These are phyloP conservation scores for Bryoerythrophyllum caledonicum DNA, from an alignment of 225 moss, liverwort and hornwort genomes.

Conservation along the genomic window DNA sequence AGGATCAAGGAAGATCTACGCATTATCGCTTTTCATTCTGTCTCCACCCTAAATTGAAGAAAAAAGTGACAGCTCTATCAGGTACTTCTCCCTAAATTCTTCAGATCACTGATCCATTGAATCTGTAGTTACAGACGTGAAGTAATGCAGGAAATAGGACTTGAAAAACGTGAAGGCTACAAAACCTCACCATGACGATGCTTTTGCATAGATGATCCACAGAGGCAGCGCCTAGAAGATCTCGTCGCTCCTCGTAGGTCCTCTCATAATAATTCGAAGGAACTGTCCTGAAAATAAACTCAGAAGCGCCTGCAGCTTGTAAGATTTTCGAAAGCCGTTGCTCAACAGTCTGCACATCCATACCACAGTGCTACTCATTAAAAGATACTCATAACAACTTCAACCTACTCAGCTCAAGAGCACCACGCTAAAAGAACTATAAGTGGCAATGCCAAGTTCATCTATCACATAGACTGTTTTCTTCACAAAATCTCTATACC, in stretches of 20 bases:
- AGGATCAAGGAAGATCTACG: background rate
- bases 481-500: background rate
- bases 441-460: background rate
- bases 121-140: background rate
- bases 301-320: slow-evolving; percentile 51
- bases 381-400: slow-evolving; percentile 1
- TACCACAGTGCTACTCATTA: background rate
- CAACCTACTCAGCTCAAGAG: slow-evolving; percentile 1
- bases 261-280: slow-evolving; percentile 75
- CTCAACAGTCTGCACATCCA: slow-evolving; percentile 51
- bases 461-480: background rate
- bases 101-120: background rate
- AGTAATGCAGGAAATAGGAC: background rate
- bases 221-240: slow-evolving; percentile 80
- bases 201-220: slow-evolving; percentile 96
- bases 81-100: background rate
- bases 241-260: slow-evolving; percentile 75
- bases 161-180: background rate
- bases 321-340: slow-evolving; percentile 56
- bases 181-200: slow-evolving; percentile 83
- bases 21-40: background rate
- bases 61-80: background rate
- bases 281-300: slow-evolving; percentile 68
- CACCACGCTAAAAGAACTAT: background rate
- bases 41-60: background rate